A percentile compares a stretch with the other conserved stretches of the same genome.
These are phyloP conservation scores for Neoscytalidium dimidiatum DNA, from an alignment of 2,329 filamentous ascomycete genomes.

Conservation along the genomic window DNA sequence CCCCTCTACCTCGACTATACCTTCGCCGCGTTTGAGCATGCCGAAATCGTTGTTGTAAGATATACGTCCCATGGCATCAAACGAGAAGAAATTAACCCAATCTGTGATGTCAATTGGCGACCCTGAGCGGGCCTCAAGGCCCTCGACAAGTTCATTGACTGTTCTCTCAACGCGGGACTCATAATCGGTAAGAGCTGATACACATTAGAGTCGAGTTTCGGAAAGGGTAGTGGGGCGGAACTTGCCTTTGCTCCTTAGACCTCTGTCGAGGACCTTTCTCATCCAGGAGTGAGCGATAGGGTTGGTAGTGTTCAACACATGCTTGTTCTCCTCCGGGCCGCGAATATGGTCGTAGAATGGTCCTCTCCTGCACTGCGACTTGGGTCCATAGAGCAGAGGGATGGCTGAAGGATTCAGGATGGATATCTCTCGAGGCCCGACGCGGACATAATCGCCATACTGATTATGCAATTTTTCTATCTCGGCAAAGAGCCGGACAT, in stretches of 20 bases:
- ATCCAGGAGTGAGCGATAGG: slow-evolving; percentile 28
- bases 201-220: neutral
- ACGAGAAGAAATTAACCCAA: slow-evolving; percentile 45
- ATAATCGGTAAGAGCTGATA: slow-evolving; percentile 23
- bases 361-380: slow-evolving; percentile 37
- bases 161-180: slow-evolving; percentile 36
- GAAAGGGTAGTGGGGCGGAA: too few relatives aligned
- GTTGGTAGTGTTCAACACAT: slow-evolving; percentile 25
- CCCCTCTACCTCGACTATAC: slow-evolving; percentile 28
- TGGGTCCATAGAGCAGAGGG: slow-evolving; percentile 29
- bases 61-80: slow-evolving; percentile 55
- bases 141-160: slow-evolving; percentile 28
- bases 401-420: slow-evolving; percentile 29
- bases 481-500: slow-evolving; percentile 10
- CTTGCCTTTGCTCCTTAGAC: slow-evolving; percentile 29
- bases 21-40: slow-evolving; percentile 33
- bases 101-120: slow-evolving; percentile 31
- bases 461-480: neutral
- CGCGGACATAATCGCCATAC: slow-evolving; percentile 19
- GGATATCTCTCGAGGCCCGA: slow-evolving; percentile 28
- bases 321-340: slow-evolving; percentile 26
- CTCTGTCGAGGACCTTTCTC: slow-evolving; percentile 35
- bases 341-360: slow-evolving; percentile 28
- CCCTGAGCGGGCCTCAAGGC: slow-evolving; percentile 28
- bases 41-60: slow-evolving; percentile 44